Conservation (phyloP, 495 filamentous ascomycete genomes). For the Neurospora africana region DNA sequence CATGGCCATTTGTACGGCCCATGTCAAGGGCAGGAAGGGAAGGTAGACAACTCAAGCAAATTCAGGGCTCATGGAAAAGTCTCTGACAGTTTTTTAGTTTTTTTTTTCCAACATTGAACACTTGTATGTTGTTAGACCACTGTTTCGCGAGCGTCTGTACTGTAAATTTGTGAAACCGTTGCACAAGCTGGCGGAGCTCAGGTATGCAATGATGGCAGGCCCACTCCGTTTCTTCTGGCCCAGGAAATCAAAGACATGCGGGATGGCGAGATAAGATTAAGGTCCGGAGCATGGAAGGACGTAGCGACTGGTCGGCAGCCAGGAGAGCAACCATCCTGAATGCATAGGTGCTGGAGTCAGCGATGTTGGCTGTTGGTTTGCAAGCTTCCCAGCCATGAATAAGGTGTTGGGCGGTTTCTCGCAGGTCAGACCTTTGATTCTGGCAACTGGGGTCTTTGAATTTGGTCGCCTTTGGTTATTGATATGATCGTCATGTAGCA, state of each 20-base stretch:
- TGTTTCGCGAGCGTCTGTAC: background rate
- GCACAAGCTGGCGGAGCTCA: background rate
- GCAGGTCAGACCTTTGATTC: background rate
- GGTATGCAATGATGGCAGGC: background rate
- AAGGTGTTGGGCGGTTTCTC: background rate
- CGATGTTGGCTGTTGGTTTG: background rate
- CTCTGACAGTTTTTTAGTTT: too few species aligned
- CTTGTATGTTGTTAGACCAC: background rate
- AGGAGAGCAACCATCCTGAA: background rate
- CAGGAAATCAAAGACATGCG: background rate
- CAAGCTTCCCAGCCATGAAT: background rate
- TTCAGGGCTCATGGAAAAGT: background rate
- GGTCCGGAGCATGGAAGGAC: background rate
- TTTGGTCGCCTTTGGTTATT: background rate
- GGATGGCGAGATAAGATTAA: background rate
- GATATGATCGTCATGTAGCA: background rate
- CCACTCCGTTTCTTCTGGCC: background rate
- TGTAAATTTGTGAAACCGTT: background rate
- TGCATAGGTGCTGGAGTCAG: background rate
- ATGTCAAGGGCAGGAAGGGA: background rate
- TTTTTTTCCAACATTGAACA: background rate
- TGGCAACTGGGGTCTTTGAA: background rate
- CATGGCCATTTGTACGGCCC: background rate
- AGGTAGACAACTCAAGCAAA: background rate
- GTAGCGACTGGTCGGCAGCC: background rate